These are phyloP conservation scores for Kazachstania taianensis DNA, from an alignment of 805 yeast species.

Conservation along the genomic window DNA sequence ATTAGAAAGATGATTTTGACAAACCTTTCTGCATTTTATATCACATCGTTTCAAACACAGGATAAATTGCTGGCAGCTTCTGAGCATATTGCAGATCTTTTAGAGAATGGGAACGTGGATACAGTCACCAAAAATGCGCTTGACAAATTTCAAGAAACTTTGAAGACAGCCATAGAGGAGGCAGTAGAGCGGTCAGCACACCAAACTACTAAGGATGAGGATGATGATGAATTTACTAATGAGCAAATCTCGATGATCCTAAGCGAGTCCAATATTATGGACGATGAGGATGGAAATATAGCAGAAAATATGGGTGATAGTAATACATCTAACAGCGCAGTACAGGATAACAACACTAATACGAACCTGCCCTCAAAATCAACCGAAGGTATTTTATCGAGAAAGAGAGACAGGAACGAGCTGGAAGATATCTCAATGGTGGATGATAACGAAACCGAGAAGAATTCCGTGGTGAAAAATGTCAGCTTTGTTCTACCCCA, in stretches of 20 bases:
- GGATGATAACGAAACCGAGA: background rate
- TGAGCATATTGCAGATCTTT: conserved; percentile 22
- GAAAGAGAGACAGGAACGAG: conserved; percentile 10
- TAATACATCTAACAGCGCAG: background rate
- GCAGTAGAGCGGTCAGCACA: conserved; percentile 6
- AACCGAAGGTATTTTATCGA: no score
- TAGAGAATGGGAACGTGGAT: conserved; percentile 29
- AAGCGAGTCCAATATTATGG: conserved; percentile 8
- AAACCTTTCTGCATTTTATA: conserved; percentile 39
- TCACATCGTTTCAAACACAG: conserved; percentile 28
- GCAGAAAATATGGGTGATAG: background rate
- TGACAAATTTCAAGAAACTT: conserved; percentile 19
- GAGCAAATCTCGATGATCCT: conserved; percentile 18
- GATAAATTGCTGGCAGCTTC: conserved; percentile 20
- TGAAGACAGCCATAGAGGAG: conserved; percentile 9
- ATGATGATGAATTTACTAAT: conserved; percentile 5
- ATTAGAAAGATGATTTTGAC: conserved; percentile 43
- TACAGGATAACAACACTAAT: background rate
- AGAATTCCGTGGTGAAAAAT: conserved; percentile 2
- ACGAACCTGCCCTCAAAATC: background rate
- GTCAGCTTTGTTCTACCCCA: conserved; percentile 10
- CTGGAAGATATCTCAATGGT: conserved; percentile 5
- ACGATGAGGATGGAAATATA: background rate
- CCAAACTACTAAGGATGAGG: conserved; percentile 2
- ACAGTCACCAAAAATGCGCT: conserved; percentile 28